These are phyloP conservation scores for Excoecaria agallocha DNA, from an alignment of 345 rosid species.

Conservation along the genomic window DNA sequence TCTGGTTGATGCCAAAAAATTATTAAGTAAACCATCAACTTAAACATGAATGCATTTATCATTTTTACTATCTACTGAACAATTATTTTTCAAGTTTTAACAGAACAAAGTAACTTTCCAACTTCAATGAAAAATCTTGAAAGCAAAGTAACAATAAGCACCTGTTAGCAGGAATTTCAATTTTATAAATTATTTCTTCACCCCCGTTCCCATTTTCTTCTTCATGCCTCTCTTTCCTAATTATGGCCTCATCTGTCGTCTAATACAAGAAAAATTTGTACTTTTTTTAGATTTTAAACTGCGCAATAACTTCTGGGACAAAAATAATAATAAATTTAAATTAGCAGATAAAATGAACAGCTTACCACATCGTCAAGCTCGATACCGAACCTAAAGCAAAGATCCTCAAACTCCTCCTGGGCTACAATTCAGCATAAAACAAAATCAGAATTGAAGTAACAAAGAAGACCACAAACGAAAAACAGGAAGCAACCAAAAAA, in stretches of 20 bases:
- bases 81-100: neutral
- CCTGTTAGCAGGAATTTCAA: constrained; percentile 92
- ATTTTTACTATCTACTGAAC: neutral
- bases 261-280: constrained; percentile 18
- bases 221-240: constrained; percentile 75
- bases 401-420: constrained; percentile 74
- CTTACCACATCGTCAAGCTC: constrained; percentile 97
- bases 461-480: neutral
- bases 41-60: neutral
- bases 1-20: neutral
- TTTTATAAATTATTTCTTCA: constrained; percentile 80
- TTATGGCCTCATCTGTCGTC: constrained; percentile 87
- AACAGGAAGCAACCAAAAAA: neutral
- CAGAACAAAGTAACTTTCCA: neutral
- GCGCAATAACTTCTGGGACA: neutral
- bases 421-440: constrained; percentile 33
- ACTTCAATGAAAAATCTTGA: neutral
- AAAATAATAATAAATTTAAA: neutral
- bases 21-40: neutral
- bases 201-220: constrained; percentile 51
- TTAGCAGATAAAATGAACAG: neutral
- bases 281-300: neutral
- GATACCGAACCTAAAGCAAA: constrained; percentile 87
- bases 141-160: neutral
- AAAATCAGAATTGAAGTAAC: neutral